Base-by-base conservation (phyloP, 139 green algal species). In the Micromonas pusilla region DNA sequence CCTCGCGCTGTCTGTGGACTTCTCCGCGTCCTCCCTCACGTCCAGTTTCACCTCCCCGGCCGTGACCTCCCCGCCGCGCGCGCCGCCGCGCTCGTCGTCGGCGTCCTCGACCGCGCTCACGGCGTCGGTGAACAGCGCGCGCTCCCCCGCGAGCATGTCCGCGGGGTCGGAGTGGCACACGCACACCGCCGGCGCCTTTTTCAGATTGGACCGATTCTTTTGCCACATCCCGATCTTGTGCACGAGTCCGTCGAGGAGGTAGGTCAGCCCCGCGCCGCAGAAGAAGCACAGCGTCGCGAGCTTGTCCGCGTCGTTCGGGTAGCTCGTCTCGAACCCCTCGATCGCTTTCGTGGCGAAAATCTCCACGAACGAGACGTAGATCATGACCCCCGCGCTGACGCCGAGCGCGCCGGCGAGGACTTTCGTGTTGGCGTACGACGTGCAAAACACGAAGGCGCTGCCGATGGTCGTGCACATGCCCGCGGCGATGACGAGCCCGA, bases 381-480 rank as follows among this genome's bases (percentile, higher is more conserved):
- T 57, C 88, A 92, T 92, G 2, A 92, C 88, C 28, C 88, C 88
- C 19, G 88, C 88, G n/a, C 80, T 84, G 16, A 84, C 79, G 2
- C 84, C 88, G 4, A 92, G 85, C 5, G 81, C 76, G 25, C 38
- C 85, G 19, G 86, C 85, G 25, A 92, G 82, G 25, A 88, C 54
- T 34, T 70, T 78, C 19, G 67, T 62, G 64, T 91, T 86, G 28
- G 86, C 82, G 20, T 89, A 68, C 31, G 57, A 85, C 38, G 80
- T 72, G 80, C 79, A 89, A 62, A 89, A 91, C 25, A 88, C 86
- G 23, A 90, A 52, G 20, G 68, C 70, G 1, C 81, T 83, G 13
- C 88, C 88, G 1, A 92, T 70, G 2, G 68, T 82, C 37, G 88
- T 92, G 70, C 45, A 82, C 26, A 85, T 30, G 13, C 88, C 88